Evolutionary conservation across 441 rosid genomes (phyloP), one percentile per base, ranked within the genome.

Genomic region (Eruca vesicaria): DNA sequence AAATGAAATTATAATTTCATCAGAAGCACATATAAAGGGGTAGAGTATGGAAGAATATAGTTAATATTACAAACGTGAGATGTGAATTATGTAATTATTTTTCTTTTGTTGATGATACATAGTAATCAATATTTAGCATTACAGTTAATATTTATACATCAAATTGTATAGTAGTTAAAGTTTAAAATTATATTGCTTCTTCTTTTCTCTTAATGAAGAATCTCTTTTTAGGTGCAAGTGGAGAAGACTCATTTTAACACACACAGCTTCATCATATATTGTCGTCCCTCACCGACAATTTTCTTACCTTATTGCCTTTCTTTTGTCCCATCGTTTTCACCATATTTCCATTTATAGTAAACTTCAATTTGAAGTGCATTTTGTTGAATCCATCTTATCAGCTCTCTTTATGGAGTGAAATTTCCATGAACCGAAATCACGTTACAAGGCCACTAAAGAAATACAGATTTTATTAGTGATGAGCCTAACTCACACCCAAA

Each of bases 231-330:
- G 69, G 66, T 67, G 68, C 29, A 36, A 66, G 77, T 67, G 77
- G 80, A 18, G 67, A 71, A 48, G 50, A 53, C 69, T 53, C 64
- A 31, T 52, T 52, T 36, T 61, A 35, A 21, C 21, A 78, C 66
- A 68, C 53, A 62, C 3, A 62, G 20, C 60, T 67, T 72, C 73
- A 53, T 72, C 73, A 71, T 57, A 48, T 63, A 26, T 61, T 72
- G 66, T 72, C 63, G 81, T 78, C 77, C 74, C 57, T 78, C 67
- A 57, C 81, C 81, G 81, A 78, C 81, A 78, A 78, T 63, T 50
- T 68, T 68, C 71, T 62, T 55, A 68, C 71, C 81, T 73, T 74
- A 32, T 41, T 55, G 74, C 66, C 74, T 78, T 78, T 68, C 74
- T 73, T 78, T 72, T 73, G 81, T 78, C 74, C 81, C 78, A 35